Evolutionary conservation across 352 stramenopile genomes (phyloP).

Genomic region (Blastocystis sp.): DNA sequence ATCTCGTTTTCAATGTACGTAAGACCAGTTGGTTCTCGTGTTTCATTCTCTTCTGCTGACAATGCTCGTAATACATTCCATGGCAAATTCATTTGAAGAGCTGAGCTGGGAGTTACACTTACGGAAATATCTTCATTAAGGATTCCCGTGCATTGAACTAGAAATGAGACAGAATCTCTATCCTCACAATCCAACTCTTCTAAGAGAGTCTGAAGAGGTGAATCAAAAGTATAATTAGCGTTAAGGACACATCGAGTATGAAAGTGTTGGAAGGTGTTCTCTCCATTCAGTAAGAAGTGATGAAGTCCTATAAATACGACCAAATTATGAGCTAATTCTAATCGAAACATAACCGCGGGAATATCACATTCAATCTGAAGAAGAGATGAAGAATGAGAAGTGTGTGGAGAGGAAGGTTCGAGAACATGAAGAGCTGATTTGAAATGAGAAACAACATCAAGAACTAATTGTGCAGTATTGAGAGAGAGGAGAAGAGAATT

Average conservation of each 20-base stretch:
- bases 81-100: constrained; percentile 13
- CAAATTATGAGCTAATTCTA: background rate
- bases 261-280: background rate
- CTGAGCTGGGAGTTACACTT: background rate
- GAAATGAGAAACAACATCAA: background rate
- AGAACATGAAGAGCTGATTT: background rate
- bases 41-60: background rate
- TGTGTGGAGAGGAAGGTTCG: no score
- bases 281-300: background rate
- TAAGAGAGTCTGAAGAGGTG: background rate
- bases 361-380: background rate
- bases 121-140: no score
- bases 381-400: background rate
- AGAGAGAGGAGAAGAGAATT: constrained; percentile 5
- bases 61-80: background rate
- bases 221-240: background rate
- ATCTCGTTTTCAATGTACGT: background rate
- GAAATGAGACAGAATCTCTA: background rate
- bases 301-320: background rate
- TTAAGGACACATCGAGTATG: background rate
- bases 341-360: background rate
- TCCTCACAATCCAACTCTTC: background rate
- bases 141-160: background rate
- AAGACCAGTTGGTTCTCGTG: background rate
- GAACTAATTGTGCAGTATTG: background rate